Conservation (phyloP, 192 early-diverging fungal species). For the Backusella psychrophila region DNA sequence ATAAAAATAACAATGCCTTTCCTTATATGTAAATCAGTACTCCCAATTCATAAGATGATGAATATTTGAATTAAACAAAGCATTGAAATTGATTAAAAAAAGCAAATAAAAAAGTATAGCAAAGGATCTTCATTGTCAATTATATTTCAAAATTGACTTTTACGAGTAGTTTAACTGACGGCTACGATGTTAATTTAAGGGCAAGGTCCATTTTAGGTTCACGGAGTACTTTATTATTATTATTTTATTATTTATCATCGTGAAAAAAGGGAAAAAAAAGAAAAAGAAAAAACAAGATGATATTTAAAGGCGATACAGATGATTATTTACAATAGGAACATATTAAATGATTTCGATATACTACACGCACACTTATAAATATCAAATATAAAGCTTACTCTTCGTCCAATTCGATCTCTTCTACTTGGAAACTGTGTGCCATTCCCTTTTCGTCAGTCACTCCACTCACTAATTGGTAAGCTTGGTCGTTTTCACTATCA, state of each 20-base stretch:
- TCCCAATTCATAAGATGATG: background rate
- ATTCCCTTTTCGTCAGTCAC: constrained; percentile 18
- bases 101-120: background rate
- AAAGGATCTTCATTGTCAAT: background rate
- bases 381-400: background rate
- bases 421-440: constrained; percentile 18
- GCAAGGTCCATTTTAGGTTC: background rate
- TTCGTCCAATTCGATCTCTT: constrained; percentile 14
- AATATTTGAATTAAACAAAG: background rate
- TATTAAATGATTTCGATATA: background rate
- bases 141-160: constrained; percentile 1
- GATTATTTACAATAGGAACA: background rate
- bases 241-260: background rate
- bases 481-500: background rate
- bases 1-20: background rate
- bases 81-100: background rate
- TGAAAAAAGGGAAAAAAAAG: background rate
- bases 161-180: background rate
- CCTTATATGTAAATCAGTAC: background rate
- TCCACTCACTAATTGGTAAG: constrained; percentile 23
- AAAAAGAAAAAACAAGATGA: background rate
- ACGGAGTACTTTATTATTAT: constrained; percentile 1
- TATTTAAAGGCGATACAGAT: background rate
- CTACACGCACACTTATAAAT: background rate
- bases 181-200: background rate